Evolutionary conservation across 805 yeast species (phyloP).

Genomic region (Saccharomyces paradoxus): DNA sequence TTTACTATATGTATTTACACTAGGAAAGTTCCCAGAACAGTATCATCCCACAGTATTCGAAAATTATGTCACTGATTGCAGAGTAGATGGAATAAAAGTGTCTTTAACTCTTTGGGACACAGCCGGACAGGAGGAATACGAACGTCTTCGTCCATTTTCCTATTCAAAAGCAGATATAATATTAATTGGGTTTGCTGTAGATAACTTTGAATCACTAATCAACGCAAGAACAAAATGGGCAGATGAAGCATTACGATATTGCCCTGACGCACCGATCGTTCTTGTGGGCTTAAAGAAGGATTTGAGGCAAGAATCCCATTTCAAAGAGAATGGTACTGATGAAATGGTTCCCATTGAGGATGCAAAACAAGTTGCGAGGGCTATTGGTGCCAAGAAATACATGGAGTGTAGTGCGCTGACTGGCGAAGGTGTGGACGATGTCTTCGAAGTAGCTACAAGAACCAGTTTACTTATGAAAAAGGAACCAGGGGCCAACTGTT

Average conservation of each 20-base stretch:
- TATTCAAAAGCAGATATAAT: constrained; percentile 83
- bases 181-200: constrained; percentile 76
- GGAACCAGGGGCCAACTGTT: constrained; percentile 34
- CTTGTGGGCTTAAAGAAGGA: constrained; percentile 83
- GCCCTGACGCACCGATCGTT: constrained; percentile 71
- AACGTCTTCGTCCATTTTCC: constrained; percentile 77
- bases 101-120: constrained; percentile 90
- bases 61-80: constrained; percentile 86
- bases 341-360: constrained; percentile 44
- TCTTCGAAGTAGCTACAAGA: constrained; percentile 85
- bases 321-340: constrained; percentile 31
- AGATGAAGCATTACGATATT: constrained; percentile 68
- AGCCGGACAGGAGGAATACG: constrained; percentile 95
- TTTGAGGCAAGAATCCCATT: constrained; percentile 36
- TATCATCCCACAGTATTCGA: constrained; percentile 93
- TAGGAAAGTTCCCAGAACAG: constrained; percentile 88
- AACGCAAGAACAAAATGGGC: constrained; percentile 86
- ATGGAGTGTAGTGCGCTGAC: constrained; percentile 86
- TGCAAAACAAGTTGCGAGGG: constrained; percentile 64
- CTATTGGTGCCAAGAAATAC: constrained; percentile 75
- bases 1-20: constrained; percentile 77
- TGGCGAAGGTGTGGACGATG: constrained; percentile 92
- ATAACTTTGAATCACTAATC: constrained; percentile 74
- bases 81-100: constrained; percentile 89
- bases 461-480: constrained; percentile 58